phyloP scores from a whole-genome alignment of 768 basidiomycete genomes.

The Leccinum truebloodii region DNA sequence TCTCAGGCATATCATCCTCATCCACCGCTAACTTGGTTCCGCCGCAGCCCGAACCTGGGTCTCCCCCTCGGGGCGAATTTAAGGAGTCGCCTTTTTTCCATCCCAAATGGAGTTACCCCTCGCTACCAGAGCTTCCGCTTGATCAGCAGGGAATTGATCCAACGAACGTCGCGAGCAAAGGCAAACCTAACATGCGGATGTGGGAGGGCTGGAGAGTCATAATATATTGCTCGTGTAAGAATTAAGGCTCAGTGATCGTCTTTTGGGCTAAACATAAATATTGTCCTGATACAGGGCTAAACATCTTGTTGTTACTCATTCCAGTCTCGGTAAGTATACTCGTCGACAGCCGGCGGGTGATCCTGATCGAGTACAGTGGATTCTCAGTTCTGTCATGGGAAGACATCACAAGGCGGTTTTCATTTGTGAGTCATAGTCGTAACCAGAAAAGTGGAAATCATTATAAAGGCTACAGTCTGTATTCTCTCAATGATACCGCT shows the following conservation, averaged over 20 bases:
- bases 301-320: slow-evolving; percentile 62
- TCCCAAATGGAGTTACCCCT: slow-evolving; percentile 30
- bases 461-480: slow-evolving; percentile 44
- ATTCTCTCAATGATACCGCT: slow-evolving; percentile 75
- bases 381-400: slow-evolving; percentile 48
- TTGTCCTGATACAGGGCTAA: slow-evolving; percentile 55
- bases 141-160: slow-evolving; percentile 8
- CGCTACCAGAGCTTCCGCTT: slow-evolving; percentile 20
- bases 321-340: slow-evolving; percentile 60
- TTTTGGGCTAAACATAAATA: slow-evolving; percentile 2
- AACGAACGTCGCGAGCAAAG: background rate
- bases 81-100: slow-evolving; percentile 28
- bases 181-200: slow-evolving; percentile 19
- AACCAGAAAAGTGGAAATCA: background rate
- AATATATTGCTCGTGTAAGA: slow-evolving; percentile 58
- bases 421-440: slow-evolving; percentile 44
- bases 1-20: slow-evolving; percentile 26
- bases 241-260: background rate
- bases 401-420: slow-evolving; percentile 59
- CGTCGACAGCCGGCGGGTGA: background rate
- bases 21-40: slow-evolving; percentile 28
- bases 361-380: slow-evolving; percentile 46
- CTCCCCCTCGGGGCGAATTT: slow-evolving; percentile 20
- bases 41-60: slow-evolving; percentile 10
- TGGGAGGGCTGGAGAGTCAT: slow-evolving; percentile 57